Evolutionary conservation across 1,139 yeast species (phyloP), one percentile per base, ranked within the genome.

Genomic region (Candida sp.): DNA sequence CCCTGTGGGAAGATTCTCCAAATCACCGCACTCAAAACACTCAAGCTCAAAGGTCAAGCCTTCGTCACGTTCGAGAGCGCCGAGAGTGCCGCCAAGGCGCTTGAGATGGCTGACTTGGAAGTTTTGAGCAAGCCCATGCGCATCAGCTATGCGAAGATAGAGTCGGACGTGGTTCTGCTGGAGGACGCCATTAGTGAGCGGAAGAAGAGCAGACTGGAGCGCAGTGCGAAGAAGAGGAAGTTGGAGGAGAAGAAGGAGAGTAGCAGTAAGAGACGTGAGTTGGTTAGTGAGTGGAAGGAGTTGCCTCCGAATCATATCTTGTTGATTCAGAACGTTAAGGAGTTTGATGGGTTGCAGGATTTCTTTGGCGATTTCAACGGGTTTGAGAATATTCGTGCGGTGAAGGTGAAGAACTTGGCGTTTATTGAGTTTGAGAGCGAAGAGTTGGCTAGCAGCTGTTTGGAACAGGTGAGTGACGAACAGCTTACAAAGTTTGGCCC

Each of bases 21-120:
- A 41, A 69, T 91, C 6, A 75, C 83, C 1, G 84, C 92, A 1
- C 86, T 84, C 55, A 79, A 79, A 56, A 86, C 85, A 60, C 62
- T 89, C 28, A 78, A 77, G 52, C 77, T 89, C 80, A 78, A 85
- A 51, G 97, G 97, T 2, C 98, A 92, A 67, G 97, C 97, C 1
- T 94, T 92, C 67, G 77, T 94, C 5, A 86, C 93, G 0, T 86
- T 85, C 56, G 75, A 70, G 3, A 63, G 68, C 23, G 60, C 63
- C 1, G 70, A 71, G 3, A 65, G 72, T 6, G 88, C 96, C 0
- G 54, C 61, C 3, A 60, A 62, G 31, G 96, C 96, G 0, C 61
- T 81, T 22, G 70, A 63, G 5, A 63, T 82, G 42, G 69, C 83
- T 48, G 78, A 81, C 2, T 61, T 67, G 17, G 66, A 65, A 30